phyloP scores from a whole-genome alignment of 2,329 filamentous ascomycete species.

The Aureobasidium sp. region DNA sequence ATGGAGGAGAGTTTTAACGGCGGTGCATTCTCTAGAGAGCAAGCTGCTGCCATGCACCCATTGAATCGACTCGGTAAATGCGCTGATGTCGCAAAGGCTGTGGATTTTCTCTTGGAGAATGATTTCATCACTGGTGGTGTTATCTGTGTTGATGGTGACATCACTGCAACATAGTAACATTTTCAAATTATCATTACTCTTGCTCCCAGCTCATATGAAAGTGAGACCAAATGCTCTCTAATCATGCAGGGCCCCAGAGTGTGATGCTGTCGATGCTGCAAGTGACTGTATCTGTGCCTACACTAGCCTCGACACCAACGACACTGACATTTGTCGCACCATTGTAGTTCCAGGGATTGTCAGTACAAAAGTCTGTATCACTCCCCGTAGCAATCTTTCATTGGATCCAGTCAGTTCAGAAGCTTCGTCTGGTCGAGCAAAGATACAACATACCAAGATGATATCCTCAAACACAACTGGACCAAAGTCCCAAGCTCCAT shows the following conservation, averaged over 20 bases:
- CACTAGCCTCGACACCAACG: not conserved
- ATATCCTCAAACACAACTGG: not conserved
- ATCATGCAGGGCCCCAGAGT: not conserved
- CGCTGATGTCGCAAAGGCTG: not conserved
- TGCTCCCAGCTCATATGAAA: no score
- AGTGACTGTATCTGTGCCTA: not conserved
- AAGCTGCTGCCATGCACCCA: not conserved
- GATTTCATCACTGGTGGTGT: not conserved
- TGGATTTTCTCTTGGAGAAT: not conserved
- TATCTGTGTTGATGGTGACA: slow-evolving; percentile 20
- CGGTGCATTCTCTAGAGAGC: not conserved
- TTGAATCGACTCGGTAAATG: not conserved
- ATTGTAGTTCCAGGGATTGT: not conserved
- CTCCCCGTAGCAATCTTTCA: not conserved
- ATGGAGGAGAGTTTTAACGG: not conserved
- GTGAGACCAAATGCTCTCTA: not conserved
- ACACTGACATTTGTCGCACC: not conserved
- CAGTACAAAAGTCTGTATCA: not conserved
- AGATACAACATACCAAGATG: not conserved
- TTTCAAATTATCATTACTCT: not conserved
- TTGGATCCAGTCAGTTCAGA: not conserved
- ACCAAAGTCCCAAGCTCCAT: not conserved
- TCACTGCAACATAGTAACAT: not conserved
- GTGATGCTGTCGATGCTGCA: not conserved
- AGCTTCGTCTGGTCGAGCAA: no score